A percentile compares a stretch with the other conserved stretches of the same genome.
phyloP scores from a whole-genome alignment of 768 basidiomycete genomes.

The Mycena metata region DNA sequence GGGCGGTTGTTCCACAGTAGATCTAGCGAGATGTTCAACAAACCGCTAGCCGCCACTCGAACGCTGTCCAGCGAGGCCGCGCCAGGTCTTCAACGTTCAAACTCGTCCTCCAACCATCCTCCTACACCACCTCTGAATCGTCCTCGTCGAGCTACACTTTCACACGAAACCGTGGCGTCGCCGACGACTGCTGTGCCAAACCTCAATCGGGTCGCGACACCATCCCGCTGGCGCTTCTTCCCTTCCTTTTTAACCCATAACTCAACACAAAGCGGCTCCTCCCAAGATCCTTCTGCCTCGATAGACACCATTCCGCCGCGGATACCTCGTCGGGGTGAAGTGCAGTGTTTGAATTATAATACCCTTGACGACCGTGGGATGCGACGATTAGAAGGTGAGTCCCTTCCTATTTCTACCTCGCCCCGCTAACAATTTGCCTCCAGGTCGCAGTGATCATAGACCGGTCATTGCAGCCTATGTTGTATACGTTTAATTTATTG shows the following conservation, averaged over 20 bases:
- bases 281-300: constrained; percentile 43
- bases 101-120: constrained; percentile 24
- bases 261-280: constrained; percentile 42
- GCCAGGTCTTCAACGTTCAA: constrained; percentile 14
- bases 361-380: constrained; percentile 84
- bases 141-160: constrained; percentile 31
- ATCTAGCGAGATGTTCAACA: constrained; percentile 48
- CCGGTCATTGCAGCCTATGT: constrained; percentile 88
- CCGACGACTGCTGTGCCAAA: constrained; percentile 27
- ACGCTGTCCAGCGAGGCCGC: constrained; percentile 19
- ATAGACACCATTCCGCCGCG: constrained; percentile 38
- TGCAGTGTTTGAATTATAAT: constrained; percentile 78
- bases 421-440: background rate
- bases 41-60: constrained; percentile 25
- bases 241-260: constrained; percentile 55
- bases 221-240: constrained; percentile 59
- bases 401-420: background rate
- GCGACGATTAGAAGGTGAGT: constrained; percentile 67
- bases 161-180: constrained; percentile 27
- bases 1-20: constrained; percentile 35
- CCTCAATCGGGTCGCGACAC: constrained; percentile 35
- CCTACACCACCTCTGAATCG: constrained; percentile 9
- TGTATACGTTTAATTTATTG: constrained; percentile 66
- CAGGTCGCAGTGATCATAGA: constrained; percentile 84
- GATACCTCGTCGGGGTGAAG: constrained; percentile 70